phyloP scores from a whole-genome alignment of 2,329 filamentous ascomycete species.

The Talaromyces sp. region DNA sequence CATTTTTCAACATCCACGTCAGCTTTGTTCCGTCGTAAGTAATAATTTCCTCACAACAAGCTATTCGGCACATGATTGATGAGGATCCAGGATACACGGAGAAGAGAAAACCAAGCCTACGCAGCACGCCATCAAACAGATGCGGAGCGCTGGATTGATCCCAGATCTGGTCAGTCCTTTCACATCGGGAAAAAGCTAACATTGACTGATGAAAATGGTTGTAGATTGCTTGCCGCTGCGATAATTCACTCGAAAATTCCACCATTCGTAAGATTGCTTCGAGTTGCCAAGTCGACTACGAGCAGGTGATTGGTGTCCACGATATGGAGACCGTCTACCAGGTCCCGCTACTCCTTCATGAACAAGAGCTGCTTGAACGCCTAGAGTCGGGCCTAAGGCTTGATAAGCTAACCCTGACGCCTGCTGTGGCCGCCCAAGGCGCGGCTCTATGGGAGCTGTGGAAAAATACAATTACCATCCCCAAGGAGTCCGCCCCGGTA shows the following conservation, averaged over 20 bases:
- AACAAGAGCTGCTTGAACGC: slow-evolving; percentile 68
- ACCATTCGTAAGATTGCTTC: slow-evolving; percentile 84
- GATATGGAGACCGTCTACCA: slow-evolving; percentile 91
- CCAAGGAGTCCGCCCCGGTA: slow-evolving; percentile 37
- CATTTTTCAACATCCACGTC: slow-evolving; percentile 59
- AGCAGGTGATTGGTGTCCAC: slow-evolving; percentile 81
- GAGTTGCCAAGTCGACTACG: slow-evolving; percentile 77
- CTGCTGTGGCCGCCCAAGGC: slow-evolving; percentile 56
- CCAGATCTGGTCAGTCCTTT: slow-evolving; percentile 8
- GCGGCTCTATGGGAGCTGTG: slow-evolving; percentile 69
- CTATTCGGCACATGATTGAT: not conserved
- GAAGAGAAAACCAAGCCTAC: slow-evolving; percentile 98
- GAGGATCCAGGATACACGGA: slow-evolving; percentile 26
- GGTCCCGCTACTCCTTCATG: slow-evolving; percentile 82
- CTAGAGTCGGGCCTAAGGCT: slow-evolving; percentile 62
- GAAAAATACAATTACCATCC: slow-evolving; percentile 38
- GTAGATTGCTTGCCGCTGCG: slow-evolving; percentile 89
- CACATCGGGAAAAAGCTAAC: not conserved
- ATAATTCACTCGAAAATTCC: slow-evolving; percentile 62
- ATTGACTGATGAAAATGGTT: slow-evolving; percentile 35
- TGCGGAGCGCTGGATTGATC: slow-evolving; percentile 43
- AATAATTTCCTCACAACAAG: not conserved
- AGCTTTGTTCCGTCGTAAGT: slow-evolving; percentile 69
- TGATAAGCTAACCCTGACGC: slow-evolving; percentile 49
- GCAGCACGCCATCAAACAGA: slow-evolving; percentile 78